Percentiles rank a stretch among this genome's conserved stretches.
Evolutionary conservation across 2,329 filamentous ascomycete genomes (phyloP).

Genomic region (Claviceps humidiphila): DNA sequence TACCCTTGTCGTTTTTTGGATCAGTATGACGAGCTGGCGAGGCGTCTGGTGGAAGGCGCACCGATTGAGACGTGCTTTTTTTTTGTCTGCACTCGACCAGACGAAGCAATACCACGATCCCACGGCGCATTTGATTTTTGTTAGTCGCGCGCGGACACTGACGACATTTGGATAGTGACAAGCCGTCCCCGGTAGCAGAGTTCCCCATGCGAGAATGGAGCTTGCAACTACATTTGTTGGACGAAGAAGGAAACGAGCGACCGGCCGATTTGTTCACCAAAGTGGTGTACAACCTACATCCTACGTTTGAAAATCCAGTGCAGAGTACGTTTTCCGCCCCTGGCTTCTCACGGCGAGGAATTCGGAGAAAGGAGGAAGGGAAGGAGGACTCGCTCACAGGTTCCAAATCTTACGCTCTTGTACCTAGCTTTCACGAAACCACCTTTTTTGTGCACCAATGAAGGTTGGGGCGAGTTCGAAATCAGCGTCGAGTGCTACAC

Average conservation of each 20-base stretch:
- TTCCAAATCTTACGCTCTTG: not conserved
- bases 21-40: not conserved
- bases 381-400: not conserved
- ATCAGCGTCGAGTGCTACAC: conserved; percentile 76
- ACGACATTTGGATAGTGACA: conserved; percentile 41
- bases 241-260: conserved; percentile 74
- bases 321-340: conserved; percentile 52
- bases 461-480: conserved; percentile 98
- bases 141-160: conserved; percentile 1
- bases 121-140: not conserved
- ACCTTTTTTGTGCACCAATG: conserved; percentile 81
- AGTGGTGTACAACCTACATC: conserved; percentile 84
- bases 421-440: conserved; percentile 60
- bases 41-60: not conserved
- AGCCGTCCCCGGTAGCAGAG: conserved; percentile 68
- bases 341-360: not conserved
- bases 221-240: conserved; percentile 71
- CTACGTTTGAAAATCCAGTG: conserved; percentile 74
- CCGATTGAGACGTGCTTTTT: not conserved
- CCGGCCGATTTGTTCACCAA: conserved; percentile 81
- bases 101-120: not conserved
- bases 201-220: conserved; percentile 92
- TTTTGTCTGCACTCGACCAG: not conserved
- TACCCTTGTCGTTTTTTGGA: not conserved
- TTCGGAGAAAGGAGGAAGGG: not conserved